A percentile compares a stretch with the other conserved stretches of the same genome.
These are phyloP conservation scores for Fraxinus americana DNA, from an alignment of 257 asterid genomes.

Conservation along the genomic window DNA sequence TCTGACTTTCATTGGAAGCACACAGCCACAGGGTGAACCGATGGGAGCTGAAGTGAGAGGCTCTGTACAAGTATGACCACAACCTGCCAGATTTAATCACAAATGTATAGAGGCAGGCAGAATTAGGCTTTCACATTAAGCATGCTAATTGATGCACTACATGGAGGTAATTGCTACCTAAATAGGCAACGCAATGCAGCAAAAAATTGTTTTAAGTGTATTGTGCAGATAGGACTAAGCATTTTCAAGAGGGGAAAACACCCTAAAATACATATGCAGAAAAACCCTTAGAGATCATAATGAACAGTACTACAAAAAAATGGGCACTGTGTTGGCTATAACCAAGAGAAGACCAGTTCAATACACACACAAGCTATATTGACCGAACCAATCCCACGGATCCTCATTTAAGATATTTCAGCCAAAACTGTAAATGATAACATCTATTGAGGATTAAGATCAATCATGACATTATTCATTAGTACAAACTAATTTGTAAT, in stretches of 20 bases:
- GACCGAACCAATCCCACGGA: not conserved
- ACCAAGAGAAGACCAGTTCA: not conserved
- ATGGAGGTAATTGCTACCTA: not conserved
- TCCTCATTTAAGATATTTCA: not conserved
- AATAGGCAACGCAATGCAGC: slow-evolving; percentile 10
- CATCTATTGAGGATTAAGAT: not conserved
- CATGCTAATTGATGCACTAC: not conserved
- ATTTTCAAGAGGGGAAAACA: not conserved
- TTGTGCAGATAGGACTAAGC: not conserved
- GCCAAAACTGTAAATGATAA: slow-evolving; percentile 12
- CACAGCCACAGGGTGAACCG: slow-evolving; percentile 90
- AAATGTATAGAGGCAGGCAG: slow-evolving; percentile 13
- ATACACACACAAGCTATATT: too few species aligned
- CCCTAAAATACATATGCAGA: not conserved
- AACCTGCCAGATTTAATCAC: slow-evolving; percentile 56
- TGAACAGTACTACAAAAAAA: not conserved
- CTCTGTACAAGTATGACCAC: slow-evolving; percentile 78
- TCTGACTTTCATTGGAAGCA: slow-evolving; percentile 90
- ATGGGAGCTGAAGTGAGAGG: slow-evolving; percentile 81
- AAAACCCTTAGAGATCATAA: not conserved
- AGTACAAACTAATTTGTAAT: not conserved
- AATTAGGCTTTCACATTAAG: slow-evolving; percentile 11
- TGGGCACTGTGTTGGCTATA: not conserved
- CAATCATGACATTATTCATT: not conserved
- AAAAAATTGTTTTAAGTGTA: not conserved